Conservation (phyloP, 768 basidiomycete species). For the Termitomyces sp. region DNA sequence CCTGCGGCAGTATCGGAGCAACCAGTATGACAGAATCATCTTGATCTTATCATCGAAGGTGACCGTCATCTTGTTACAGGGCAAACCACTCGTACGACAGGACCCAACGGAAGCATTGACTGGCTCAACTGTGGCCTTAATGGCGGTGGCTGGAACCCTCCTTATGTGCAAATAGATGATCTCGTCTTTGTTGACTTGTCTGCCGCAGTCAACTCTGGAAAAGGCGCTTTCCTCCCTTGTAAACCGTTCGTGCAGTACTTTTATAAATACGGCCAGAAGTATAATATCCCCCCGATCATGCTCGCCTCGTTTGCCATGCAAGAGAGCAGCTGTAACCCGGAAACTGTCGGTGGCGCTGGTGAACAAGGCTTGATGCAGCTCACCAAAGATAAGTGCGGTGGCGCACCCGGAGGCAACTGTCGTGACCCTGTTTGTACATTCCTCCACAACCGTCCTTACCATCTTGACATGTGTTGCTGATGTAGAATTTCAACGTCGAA, state of each 20-base stretch:
- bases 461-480: neutral
- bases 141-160: slow-evolving; percentile 65
- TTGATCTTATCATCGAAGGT: neutral
- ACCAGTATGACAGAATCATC: slow-evolving; percentile 29
- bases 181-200: slow-evolving; percentile 41
- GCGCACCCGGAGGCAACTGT: slow-evolving; percentile 44
- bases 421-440: slow-evolving; percentile 32
- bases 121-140: slow-evolving; percentile 79
- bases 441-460: neutral
- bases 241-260: slow-evolving; percentile 44
- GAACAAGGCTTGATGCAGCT: slow-evolving; percentile 90
- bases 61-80: slow-evolving; percentile 24
- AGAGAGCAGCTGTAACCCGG: slow-evolving; percentile 66
- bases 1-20: slow-evolving; percentile 47
- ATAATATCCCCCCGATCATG: slow-evolving; percentile 62
- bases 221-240: slow-evolving; percentile 59
- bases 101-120: slow-evolving; percentile 67
- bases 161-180: slow-evolving; percentile 47
- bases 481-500: slow-evolving; percentile 67
- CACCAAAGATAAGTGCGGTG: slow-evolving; percentile 68
- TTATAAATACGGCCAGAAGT: slow-evolving; percentile 47
- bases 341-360: slow-evolving; percentile 64
- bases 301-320: slow-evolving; percentile 88
- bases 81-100: slow-evolving; percentile 40
- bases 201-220: slow-evolving; percentile 38